phyloP scores from a whole-genome alignment of 2,329 filamentous ascomycete genomes.

The Clarireedia monteithiana region DNA sequence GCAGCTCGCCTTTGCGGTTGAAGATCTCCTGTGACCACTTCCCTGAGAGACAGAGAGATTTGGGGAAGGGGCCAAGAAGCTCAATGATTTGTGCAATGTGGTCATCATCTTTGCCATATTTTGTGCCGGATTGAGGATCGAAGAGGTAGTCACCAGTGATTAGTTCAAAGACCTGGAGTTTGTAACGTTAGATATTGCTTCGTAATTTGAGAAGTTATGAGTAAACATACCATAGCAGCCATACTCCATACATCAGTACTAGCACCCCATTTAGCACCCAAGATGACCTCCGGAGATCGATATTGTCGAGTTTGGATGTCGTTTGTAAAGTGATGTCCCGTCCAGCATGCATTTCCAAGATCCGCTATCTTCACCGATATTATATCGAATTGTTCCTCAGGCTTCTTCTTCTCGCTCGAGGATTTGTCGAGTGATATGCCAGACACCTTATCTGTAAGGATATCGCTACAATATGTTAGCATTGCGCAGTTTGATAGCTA shows the following conservation, averaged over 20 bases:
- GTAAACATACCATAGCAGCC: conserved; percentile 83
- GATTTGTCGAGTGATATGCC: conserved; percentile 86
- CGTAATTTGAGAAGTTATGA: not conserved
- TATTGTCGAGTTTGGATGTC: conserved; percentile 98
- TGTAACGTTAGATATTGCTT: not conserved
- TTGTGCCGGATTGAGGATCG: conserved; percentile 94
- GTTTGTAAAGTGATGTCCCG: conserved; percentile 97
- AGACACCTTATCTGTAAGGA: conserved; percentile 87
- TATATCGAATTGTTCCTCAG: conserved; percentile 44
- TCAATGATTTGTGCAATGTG: conserved; percentile 99
- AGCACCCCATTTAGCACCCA: conserved; percentile 97
- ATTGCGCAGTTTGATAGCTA: too few species aligned
- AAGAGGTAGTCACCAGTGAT: conserved; percentile 99
- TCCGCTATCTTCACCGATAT: conserved; percentile 99
- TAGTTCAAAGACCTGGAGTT: conserved; percentile 76
- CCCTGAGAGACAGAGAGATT: conserved; percentile 81
- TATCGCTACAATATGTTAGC: conserved; percentile 50
- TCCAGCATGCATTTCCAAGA: conserved; percentile 97
- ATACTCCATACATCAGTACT: conserved; percentile 99
- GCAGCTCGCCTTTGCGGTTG: conserved; percentile 92
- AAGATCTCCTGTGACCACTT: conserved; percentile 99
- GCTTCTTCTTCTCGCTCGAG: conserved; percentile 54
- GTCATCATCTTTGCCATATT: conserved; percentile 98
- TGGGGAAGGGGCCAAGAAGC: conserved; percentile 86
- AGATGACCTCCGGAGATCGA: conserved; percentile 90